Evolutionary conservation across 208 protist genomes (phyloP).

Genomic region (Acanthamoeba sp.): DNA sequence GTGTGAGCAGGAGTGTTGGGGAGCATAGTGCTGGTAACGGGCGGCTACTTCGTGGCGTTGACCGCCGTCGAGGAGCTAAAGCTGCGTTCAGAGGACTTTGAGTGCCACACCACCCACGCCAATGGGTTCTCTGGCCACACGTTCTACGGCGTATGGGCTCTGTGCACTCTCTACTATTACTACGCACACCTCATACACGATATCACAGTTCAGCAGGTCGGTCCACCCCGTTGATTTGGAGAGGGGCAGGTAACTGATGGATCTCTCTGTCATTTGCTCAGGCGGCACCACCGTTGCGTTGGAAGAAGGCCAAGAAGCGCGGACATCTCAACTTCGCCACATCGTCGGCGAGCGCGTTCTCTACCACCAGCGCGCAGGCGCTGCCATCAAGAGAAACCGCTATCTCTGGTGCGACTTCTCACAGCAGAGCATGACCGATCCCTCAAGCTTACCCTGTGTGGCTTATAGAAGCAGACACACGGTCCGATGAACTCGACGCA

Average conservation of each 20-base stretch:
- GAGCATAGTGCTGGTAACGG: not conserved
- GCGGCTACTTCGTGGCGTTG: conserved; percentile 18
- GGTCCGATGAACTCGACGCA: not conserved
- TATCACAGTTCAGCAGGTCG: not conserved
- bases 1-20: not conserved
- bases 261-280: not conserved
- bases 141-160: conserved; percentile 52
- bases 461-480: not conserved
- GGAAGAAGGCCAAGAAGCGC: not conserved
- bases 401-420: not conserved
- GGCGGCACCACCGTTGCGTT: not conserved
- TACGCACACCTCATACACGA: not conserved
- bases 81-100: conserved; percentile 35
- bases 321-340: not conserved
- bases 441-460: too few relatives aligned
- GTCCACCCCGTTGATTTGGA: not conserved
- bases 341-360: not conserved
- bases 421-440: not conserved
- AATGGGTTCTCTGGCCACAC: conserved; percentile 8
- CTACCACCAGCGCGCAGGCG: too few relatives aligned
- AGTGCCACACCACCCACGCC: conserved; percentile 16
- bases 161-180: conserved; percentile 30
- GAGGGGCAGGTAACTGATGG: not conserved
- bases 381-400: not conserved
- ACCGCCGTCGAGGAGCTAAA: conserved; percentile 33